phyloP scores from a whole-genome alignment of 2,329 filamentous ascomycete species.

The Monosporascus sp. region DNA sequence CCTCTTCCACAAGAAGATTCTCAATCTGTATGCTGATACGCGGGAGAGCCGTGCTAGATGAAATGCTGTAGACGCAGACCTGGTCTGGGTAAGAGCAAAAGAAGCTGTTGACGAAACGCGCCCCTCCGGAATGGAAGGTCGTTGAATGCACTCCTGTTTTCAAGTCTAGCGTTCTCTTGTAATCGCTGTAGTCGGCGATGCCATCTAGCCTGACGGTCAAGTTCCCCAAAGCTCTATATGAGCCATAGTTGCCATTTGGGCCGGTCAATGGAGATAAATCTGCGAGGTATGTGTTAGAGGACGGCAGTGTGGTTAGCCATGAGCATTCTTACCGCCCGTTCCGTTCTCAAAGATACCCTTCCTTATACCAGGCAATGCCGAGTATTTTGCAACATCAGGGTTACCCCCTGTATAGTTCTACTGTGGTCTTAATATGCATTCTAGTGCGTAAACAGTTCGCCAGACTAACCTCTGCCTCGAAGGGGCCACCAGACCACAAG shows the following conservation, averaged over 20 bases:
- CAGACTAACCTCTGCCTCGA: slow-evolving; percentile 32
- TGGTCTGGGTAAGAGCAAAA: slow-evolving; percentile 42
- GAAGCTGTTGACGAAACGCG: slow-evolving; percentile 26
- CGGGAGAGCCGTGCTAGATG: slow-evolving; percentile 28
- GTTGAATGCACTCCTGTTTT: slow-evolving; percentile 34
- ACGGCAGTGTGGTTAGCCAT: neutral
- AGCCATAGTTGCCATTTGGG: slow-evolving; percentile 35
- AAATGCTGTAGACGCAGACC: slow-evolving; percentile 25
- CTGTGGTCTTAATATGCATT: neutral
- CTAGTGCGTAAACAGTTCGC: neutral
- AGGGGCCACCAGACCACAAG: slow-evolving; percentile 46
- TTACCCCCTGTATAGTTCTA: slow-evolving; percentile 43
- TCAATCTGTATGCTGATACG: slow-evolving; percentile 34
- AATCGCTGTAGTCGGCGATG: slow-evolving; percentile 24
- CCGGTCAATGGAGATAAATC: slow-evolving; percentile 35
- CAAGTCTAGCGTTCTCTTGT: slow-evolving; percentile 39
- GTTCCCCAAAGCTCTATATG: slow-evolving; percentile 42
- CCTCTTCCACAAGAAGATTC: slow-evolving; percentile 31
- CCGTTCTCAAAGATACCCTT: slow-evolving; percentile 43
- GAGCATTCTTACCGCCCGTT: slow-evolving; percentile 33
- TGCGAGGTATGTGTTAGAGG: slow-evolving; percentile 9
- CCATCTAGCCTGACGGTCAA: slow-evolving; percentile 34
- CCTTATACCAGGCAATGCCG: slow-evolving; percentile 36
- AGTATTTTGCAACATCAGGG: slow-evolving; percentile 28
- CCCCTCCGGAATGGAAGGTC: slow-evolving; percentile 28